These are phyloP conservation scores for Rhizopogon rudus DNA, from an alignment of 768 basidiomycete genomes.

Conservation along the genomic window DNA sequence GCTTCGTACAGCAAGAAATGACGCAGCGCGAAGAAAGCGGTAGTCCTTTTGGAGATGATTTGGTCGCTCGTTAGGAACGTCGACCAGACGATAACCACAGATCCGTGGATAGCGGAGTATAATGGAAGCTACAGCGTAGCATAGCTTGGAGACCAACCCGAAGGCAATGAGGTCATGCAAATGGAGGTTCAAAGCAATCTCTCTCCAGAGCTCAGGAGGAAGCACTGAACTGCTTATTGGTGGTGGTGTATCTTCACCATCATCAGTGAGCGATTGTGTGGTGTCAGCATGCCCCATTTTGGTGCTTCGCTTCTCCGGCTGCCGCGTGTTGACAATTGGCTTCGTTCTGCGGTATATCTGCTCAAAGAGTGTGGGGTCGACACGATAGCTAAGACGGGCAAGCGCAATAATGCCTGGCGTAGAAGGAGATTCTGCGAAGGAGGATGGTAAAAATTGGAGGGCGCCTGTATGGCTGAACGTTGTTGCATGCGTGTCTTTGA, in stretches of 20 bases:
- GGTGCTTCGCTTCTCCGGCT: no score
- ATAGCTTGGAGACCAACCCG: no score
- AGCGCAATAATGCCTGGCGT: neutral
- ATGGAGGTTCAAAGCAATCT: neutral
- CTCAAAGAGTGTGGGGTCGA: neutral
- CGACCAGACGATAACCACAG: neutral
- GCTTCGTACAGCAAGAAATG: neutral
- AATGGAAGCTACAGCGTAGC: no score
- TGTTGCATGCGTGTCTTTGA: neutral
- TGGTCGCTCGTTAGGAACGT: neutral
- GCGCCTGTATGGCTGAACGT: neutral
- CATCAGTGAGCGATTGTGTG: neutral
- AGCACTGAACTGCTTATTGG: neutral
- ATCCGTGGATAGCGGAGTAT: neutral
- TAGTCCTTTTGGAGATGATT: no score
- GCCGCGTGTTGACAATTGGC: no score
- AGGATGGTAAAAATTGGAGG: neutral
- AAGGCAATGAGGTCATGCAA: no score
- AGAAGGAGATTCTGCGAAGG: neutral
- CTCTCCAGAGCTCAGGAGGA: neutral
- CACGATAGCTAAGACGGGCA: neutral
- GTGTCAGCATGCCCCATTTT: no score
- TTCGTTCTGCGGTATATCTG: neutral
- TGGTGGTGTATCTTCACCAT: neutral
- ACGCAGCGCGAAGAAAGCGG: neutral